phyloP scores from a whole-genome alignment of 192 early-diverging fungal genomes.

The Paraglomus brasilianum region DNA sequence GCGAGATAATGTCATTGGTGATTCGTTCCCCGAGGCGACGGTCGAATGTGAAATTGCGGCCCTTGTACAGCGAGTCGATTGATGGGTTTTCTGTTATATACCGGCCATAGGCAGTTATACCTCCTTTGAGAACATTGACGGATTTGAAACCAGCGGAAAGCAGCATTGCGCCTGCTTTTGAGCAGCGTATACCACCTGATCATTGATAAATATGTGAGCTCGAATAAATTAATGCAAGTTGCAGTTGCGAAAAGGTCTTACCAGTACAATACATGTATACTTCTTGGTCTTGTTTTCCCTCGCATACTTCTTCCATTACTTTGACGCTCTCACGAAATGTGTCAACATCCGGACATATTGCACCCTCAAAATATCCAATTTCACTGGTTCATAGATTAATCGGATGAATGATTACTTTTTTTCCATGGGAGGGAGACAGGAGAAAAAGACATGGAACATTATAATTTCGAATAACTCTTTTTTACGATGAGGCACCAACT shows the following conservation, averaged over 20 bases:
- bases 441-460: not conserved
- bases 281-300: constrained; percentile 53
- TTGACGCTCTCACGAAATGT: constrained; percentile 71
- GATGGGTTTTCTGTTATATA: constrained; percentile 46
- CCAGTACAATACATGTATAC: constrained; percentile 81
- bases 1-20: constrained; percentile 61
- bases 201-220: constrained; percentile 17
- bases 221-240: not conserved
- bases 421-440: not conserved
- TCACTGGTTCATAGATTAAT: constrained; percentile 37
- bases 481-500: not conserved
- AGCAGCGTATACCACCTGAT: constrained; percentile 75
- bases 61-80: constrained; percentile 59
- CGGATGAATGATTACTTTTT: not conserved
- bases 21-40: constrained; percentile 70
- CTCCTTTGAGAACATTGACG: constrained; percentile 70
- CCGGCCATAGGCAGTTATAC: constrained; percentile 73
- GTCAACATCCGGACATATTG: constrained; percentile 67
- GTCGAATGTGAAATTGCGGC: constrained; percentile 85
- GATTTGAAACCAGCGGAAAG: constrained; percentile 61
- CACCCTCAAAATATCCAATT: constrained; percentile 70
- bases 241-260: not conserved
- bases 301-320: constrained; percentile 60
- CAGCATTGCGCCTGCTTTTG: constrained; percentile 75
- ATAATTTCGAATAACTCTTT: not conserved